Base-by-base conservation (phyloP, 202 grass and related monocot species). In the Setaria viridis region DNA sequence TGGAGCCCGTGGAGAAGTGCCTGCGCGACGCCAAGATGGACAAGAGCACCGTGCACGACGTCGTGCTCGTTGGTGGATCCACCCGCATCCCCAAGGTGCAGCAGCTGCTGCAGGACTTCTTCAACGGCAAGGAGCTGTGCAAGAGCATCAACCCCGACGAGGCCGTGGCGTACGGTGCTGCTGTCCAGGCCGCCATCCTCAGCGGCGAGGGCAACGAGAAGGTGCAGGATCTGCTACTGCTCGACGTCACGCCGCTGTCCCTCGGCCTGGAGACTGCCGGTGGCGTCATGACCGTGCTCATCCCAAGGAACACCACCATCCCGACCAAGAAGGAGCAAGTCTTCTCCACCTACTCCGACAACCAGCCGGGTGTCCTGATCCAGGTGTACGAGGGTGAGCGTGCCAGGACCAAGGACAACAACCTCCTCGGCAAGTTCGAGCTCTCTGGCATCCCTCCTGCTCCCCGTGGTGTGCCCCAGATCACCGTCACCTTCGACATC, bases 101-200 rank as follows among this genome's bases (percentile, higher is more conserved):
- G 85, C 92, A 97, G 88, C 88, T 97, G 32, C 86, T 97, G 0
- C 92, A 94, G 78, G 94, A 97, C 63, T 92, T 94, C 81, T 97
- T 97, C 85, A 97, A 92, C 13, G 94, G 94, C 82, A 97, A 97
- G 80, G 91, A 97, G 67, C 85, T 94, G 10, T 97, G 94, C 89
- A 97, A 97, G 89, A 97, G 91, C 85, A 97, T 97, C 87, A 97
- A 97, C 71, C 91, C 94, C 16, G 94, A 97, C 19, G 91, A 97
- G 80, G 94, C 94, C 2, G 94, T 97, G 34, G 94, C 94, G 0
- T 97, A 92, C 41, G 91, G 94, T 55, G 94, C 91, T 0, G 85
- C 91, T 3, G 94, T 97, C n/a, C 91, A 97, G 74, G 94, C 94
- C 43, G 94, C 94, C 30, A 97, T 97, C 54, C 81, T 97, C 67